These are phyloP conservation scores for Thermochaetoides thermophila DNA, from an alignment of 495 filamentous ascomycete genomes.

Conservation along the genomic window DNA sequence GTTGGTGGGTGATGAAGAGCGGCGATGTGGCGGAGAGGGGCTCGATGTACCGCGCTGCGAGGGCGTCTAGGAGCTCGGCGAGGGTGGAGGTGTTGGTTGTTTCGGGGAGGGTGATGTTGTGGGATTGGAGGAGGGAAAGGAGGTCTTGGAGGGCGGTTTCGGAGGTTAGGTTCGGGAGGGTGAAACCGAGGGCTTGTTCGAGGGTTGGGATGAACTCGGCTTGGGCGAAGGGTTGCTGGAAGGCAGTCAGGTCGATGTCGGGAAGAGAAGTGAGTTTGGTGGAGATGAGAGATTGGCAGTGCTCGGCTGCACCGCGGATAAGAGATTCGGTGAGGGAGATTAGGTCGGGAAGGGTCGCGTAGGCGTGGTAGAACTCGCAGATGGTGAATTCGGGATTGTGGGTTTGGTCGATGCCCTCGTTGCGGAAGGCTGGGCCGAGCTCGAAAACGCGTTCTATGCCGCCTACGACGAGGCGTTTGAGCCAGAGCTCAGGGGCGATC, in stretches of 20 bases:
- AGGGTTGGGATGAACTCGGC: slow-evolving; percentile 75
- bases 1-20: slow-evolving; percentile 86
- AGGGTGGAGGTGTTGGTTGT: slow-evolving; percentile 43
- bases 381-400: slow-evolving; percentile 98
- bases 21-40: slow-evolving; percentile 45
- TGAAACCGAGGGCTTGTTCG: slow-evolving; percentile 45
- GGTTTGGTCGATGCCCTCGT: slow-evolving; percentile 89
- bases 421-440: slow-evolving; percentile 80
- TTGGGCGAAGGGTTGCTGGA: slow-evolving; percentile 35
- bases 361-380: slow-evolving; percentile 91
- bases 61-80: slow-evolving; percentile 69
- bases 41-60: slow-evolving; percentile 66
- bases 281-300: slow-evolving; percentile 35
- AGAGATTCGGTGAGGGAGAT: slow-evolving; percentile 59
- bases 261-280: slow-evolving; percentile 33
- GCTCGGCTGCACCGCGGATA: slow-evolving; percentile 40
- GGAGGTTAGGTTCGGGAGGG: slow-evolving; percentile 52
- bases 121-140: slow-evolving; percentile 34
- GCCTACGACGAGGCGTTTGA: slow-evolving; percentile 92
- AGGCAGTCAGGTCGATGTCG: slow-evolving; percentile 30
- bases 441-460: slow-evolving; percentile 89
- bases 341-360: slow-evolving; percentile 61
- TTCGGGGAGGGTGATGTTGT: slow-evolving; percentile 30
- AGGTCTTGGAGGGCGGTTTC: slow-evolving; percentile 41
- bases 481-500: slow-evolving; percentile 85